A percentile compares a stretch with the other conserved stretches of the same genome.
Evolutionary conservation across 1,284 basidiomycete genomes (phyloP).

Genomic region (Apiotrichum gamsii): DNA sequence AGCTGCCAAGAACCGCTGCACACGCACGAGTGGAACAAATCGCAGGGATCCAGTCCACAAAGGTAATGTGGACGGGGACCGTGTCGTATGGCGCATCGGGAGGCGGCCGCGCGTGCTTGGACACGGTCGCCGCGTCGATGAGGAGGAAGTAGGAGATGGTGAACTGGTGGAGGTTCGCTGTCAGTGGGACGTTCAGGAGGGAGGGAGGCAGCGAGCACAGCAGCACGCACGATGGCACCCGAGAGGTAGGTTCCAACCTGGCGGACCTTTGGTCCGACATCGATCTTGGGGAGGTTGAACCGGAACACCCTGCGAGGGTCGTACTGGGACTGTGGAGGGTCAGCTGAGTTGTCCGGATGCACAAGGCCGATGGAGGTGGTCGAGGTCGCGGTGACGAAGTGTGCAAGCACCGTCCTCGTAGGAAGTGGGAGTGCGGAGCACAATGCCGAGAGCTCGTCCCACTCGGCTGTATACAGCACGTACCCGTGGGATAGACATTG

Average conservation of each 20-base stretch:
- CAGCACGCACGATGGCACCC: slow-evolving; percentile 70
- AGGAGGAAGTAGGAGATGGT: slow-evolving; percentile 93
- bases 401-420: no score
- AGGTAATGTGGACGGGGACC: slow-evolving; percentile 76
- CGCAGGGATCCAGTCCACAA: slow-evolving; percentile 93
- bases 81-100: slow-evolving; percentile 62
- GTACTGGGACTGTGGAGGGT: slow-evolving; percentile 55
- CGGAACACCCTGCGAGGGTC: slow-evolving; percentile 78
- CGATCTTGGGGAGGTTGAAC: slow-evolving; percentile 49
- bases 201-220: neutral
- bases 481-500: slow-evolving; percentile 29
- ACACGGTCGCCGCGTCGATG: slow-evolving; percentile 85
- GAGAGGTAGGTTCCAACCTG: slow-evolving; percentile 84
- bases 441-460: neutral
- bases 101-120: slow-evolving; percentile 69
- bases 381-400: neutral
- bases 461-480: slow-evolving; percentile 1
- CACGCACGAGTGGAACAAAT: slow-evolving; percentile 68
- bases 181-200: neutral
- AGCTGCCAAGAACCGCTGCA: neutral
- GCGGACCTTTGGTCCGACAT: slow-evolving; percentile 50
- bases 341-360: neutral
- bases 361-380: no score
- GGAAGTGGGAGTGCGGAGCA: no score
- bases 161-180: slow-evolving; percentile 65